Evolutionary conservation across 2,329 filamentous ascomycete species (phyloP), one percentile per base, ranked within the genome.

Genomic region (Cytospora chrysosperma): DNA sequence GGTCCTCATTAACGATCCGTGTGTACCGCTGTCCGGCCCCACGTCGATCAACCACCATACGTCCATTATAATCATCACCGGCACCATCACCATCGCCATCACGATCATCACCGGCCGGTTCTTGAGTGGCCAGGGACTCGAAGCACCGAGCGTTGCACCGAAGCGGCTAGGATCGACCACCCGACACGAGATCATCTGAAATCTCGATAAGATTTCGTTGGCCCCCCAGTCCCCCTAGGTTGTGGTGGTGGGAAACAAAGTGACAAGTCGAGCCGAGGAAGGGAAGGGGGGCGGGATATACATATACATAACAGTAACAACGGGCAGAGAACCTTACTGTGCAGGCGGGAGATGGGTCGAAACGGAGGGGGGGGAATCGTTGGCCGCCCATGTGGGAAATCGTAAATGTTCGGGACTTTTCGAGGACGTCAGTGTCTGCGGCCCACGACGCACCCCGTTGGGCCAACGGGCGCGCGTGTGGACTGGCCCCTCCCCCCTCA

Each of bases 141-240:
- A 61, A 12, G 49, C 51, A 49, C 59, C 59, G 59, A 55, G 24
- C 53, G 40, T n/a, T 60, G 53, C 19, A 55, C 56, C 28, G 56
- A 54, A 56, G 40, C 56, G 34, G 63, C 40, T 57, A 56, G 43
- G 61, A 65, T 63, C 63, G 57, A 49, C 56, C 56, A 59, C 49
- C 52, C 56, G 56, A 60, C 61, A 57, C 63, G 60, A 63, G 60
- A 63, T 65, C 56, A 54, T 43, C 52, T 53, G 26, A 61, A 54
- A 65, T 65, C 63, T 65, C 63, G 63, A 65, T 63, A 65, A 65
- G 53, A 65, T 55, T 63, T 54, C 15, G 43, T 52, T 55, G 56
- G 43, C 56, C 28, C n/a, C n/a, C n/a, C n/a, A n/a, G n/a, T n/a
- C n/a, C n/a, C n/a, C n/a, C n/a, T n/a, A n/a, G n/a, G n/a, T n/a